Percentiles rank a stretch among this genome's conserved stretches.
Conservation (phyloP, 495 filamentous ascomycete genomes). For the Haplographium delicatum region DNA sequence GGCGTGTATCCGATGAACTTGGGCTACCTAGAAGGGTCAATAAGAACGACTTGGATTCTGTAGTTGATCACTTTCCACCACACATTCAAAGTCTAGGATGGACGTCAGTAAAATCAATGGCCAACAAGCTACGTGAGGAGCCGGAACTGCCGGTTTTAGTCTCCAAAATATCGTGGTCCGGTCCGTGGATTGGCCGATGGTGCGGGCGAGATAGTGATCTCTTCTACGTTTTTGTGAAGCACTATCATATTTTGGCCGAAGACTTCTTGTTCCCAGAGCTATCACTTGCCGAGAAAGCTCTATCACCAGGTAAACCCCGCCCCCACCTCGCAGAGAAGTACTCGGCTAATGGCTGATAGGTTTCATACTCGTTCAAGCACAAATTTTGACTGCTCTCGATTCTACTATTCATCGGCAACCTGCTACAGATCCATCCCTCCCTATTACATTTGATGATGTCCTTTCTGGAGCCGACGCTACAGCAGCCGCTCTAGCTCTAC, state of each 20-base stretch:
- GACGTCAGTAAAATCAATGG: constrained; percentile 55
- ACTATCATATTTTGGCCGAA: constrained; percentile 76
- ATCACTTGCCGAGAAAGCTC: constrained; percentile 55
- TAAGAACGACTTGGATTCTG: constrained; percentile 46
- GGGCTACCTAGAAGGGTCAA: constrained; percentile 41
- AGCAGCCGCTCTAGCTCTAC: constrained; percentile 60
- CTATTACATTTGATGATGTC: constrained; percentile 72
- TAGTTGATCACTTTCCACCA: constrained; percentile 68
- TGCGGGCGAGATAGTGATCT: constrained; percentile 85
- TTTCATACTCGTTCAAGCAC: constrained; percentile 77
- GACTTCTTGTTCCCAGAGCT: constrained; percentile 69
- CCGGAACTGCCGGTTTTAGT: constrained; percentile 64
- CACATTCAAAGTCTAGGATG: constrained; percentile 68
- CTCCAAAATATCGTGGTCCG: constrained; percentile 74
- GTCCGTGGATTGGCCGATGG: constrained; percentile 84
- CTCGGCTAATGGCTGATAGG: constrained; percentile 9
- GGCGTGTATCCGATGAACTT: constrained; percentile 65
- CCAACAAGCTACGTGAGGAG: constrained; percentile 60
- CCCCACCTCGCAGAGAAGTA: background rate
- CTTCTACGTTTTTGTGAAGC: constrained; percentile 90
- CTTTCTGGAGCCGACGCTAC: constrained; percentile 68
- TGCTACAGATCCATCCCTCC: constrained; percentile 49
- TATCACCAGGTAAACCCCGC: constrained; percentile 63
- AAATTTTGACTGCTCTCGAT: constrained; percentile 77
- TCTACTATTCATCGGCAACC: constrained; percentile 73